phyloP scores from a whole-genome alignment of 495 filamentous ascomycete genomes.

The Trichocladium antarcticum region DNA sequence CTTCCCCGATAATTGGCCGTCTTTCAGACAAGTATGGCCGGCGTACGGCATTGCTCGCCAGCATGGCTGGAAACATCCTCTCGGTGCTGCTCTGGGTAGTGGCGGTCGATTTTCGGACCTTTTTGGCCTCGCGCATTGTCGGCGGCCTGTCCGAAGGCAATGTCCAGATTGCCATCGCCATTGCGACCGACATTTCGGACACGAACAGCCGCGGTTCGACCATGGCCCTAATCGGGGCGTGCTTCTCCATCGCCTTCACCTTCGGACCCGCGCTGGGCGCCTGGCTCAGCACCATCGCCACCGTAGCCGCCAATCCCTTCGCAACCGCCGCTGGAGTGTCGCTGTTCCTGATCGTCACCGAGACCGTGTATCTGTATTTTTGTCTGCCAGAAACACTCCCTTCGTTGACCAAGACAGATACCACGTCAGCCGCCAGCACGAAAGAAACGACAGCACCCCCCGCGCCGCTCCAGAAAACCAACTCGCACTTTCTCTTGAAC shows the following conservation, averaged over 20 bases:
- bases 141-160: conserved; percentile 94
- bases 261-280: conserved; percentile 89
- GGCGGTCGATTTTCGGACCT: conserved; percentile 88
- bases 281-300: conserved; percentile 59
- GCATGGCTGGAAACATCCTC: conserved; percentile 89
- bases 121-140: conserved; percentile 81
- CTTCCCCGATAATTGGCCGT: conserved; percentile 80
- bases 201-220: conserved; percentile 69
- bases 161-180: conserved; percentile 90
- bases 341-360: conserved; percentile 65
- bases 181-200: conserved; percentile 91
- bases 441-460: conserved; percentile 17
- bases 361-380: conserved; percentile 82
- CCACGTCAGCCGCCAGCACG: conserved; percentile 12
- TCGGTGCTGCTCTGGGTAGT: conserved; percentile 90
- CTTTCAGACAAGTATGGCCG: conserved; percentile 86
- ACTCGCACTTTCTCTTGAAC: conserved; percentile 75
- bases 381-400: conserved; percentile 84
- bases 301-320: conserved; percentile 81
- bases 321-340: conserved; percentile 80
- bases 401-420: conserved; percentile 24
- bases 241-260: conserved; percentile 95
- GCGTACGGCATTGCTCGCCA: conserved; percentile 74
- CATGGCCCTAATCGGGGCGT: conserved; percentile 91
- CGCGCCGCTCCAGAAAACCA: conserved; percentile 45